Conservation (phyloP, 73 alveolate genomes). For the Paramecium biaurelia region DNA sequence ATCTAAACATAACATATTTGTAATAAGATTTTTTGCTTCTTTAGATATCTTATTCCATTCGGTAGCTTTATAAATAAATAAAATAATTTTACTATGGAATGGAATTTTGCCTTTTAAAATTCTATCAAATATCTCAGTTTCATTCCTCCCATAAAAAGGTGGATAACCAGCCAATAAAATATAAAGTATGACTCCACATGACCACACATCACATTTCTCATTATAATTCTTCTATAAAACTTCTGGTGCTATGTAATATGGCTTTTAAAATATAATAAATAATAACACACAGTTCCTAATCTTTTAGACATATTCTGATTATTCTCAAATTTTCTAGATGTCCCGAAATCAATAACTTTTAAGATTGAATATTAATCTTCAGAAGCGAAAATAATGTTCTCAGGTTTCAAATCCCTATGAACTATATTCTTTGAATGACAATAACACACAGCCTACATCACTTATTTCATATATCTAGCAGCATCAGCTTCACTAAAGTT, state of each 20-base stretch:
- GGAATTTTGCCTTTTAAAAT: conserved; percentile 71
- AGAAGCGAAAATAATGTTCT: conserved; percentile 54
- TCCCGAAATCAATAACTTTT: conserved; percentile 63
- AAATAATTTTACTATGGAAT: conserved; percentile 52
- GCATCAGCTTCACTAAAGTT: conserved; percentile 58
- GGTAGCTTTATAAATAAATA: neutral
- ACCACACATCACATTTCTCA: conserved; percentile 91
- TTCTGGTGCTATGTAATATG: conserved; percentile 86
- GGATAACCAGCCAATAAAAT: conserved; percentile 79
- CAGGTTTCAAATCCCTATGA: conserved; percentile 75
- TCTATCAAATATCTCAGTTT: conserved; percentile 68
- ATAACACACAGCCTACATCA: conserved; percentile 67
- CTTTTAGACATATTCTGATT: conserved; percentile 77
- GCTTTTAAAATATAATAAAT: neutral
- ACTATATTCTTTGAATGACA: conserved; percentile 72
- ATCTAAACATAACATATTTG: conserved; percentile 59
- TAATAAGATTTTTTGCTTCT: conserved; percentile 71
- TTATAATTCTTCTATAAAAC: conserved; percentile 72
- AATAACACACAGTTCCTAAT: conserved; percentile 79
- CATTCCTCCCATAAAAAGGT: conserved; percentile 77
- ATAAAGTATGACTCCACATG: conserved; percentile 83
- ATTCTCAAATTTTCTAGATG: conserved; percentile 24
- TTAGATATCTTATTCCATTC: conserved; percentile 67
- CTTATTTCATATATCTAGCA: conserved; percentile 53
- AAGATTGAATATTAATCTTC: neutral